Conservation (phyloP, 2,329 filamentous ascomycete genomes). For the Stemphylium beticola region DNA sequence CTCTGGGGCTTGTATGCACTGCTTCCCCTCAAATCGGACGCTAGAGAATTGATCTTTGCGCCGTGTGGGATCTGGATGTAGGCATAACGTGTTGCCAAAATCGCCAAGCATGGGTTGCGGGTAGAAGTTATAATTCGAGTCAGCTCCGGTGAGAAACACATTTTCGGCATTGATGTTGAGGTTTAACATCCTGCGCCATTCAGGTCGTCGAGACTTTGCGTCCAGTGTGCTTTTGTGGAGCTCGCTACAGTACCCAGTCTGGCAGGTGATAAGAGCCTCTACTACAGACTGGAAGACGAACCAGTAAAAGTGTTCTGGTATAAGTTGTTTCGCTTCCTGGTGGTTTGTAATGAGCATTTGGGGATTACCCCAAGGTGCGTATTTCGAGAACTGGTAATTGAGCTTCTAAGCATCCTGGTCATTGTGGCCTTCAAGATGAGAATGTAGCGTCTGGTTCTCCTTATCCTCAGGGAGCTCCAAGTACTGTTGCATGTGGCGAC, state of each 20-base stretch:
- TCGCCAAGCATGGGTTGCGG: slow-evolving; percentile 1
- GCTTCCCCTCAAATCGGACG: neutral
- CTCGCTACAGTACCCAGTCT: neutral
- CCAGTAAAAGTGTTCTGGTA: slow-evolving; percentile 11
- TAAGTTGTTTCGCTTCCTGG: neutral
- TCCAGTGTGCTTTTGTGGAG: neutral
- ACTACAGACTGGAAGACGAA: slow-evolving; percentile 5
- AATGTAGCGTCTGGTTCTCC: neutral
- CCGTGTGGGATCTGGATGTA: neutral
- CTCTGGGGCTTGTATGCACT: slow-evolving; percentile 1
- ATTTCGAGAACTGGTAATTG: neutral
- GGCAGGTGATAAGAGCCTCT: slow-evolving; percentile 2
- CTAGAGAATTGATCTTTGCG: neutral
- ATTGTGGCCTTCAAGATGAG: neutral
- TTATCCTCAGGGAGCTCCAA: neutral
- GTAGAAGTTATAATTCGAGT: slow-evolving; percentile 7
- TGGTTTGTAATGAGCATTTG: slow-evolving; percentile 1
- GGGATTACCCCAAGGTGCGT: neutral
- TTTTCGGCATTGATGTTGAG: slow-evolving; percentile 1
- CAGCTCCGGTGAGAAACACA: neutral
- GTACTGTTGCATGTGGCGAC: neutral
- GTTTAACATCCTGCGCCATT: neutral
- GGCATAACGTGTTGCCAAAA: neutral
- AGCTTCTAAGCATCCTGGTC: neutral
- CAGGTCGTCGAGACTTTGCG: neutral